Conservation (phyloP, 1,284 basidiomycete species). For the Ganoderma sinense region DNA sequence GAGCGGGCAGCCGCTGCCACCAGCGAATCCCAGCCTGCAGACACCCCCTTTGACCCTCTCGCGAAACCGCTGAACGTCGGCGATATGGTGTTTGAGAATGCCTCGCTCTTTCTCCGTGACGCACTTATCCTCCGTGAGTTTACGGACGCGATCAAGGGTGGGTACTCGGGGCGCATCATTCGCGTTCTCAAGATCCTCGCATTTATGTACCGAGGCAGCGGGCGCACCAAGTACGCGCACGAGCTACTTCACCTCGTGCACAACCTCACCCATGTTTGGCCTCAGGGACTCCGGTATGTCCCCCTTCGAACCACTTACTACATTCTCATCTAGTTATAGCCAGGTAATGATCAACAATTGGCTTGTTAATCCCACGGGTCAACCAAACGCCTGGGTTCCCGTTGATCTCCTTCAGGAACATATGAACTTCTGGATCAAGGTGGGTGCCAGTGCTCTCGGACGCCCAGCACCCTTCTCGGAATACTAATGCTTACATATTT, state of each 20-base stretch:
- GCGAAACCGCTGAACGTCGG: not conserved
- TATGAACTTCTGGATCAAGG: slow-evolving; percentile 48
- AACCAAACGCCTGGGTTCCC: slow-evolving; percentile 39
- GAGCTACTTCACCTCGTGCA: slow-evolving; percentile 49
- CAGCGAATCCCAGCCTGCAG: not conserved
- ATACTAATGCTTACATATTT: too few relatives aligned
- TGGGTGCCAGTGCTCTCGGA: too few relatives aligned
- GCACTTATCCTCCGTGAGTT: slow-evolving; percentile 43
- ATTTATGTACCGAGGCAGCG: slow-evolving; percentile 38
- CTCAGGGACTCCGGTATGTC: slow-evolving; percentile 26
- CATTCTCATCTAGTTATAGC: slow-evolving; percentile 30
- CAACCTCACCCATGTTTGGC: slow-evolving; percentile 48
- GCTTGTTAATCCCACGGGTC: slow-evolving; percentile 47
- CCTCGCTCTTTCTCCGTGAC: slow-evolving; percentile 44
- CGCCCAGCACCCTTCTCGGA: too few relatives aligned
- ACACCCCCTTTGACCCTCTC: not conserved
- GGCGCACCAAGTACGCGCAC: slow-evolving; percentile 47
- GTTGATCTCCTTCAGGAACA: slow-evolving; percentile 52
- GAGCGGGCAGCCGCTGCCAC: too few relatives aligned
- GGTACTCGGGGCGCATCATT: slow-evolving; percentile 44
- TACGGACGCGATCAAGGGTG: slow-evolving; percentile 43
- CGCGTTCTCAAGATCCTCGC: slow-evolving; percentile 43
- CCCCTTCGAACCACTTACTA: too few relatives aligned
- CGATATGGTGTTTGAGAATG: slow-evolving; percentile 46
- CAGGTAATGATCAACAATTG: slow-evolving; percentile 47